A percentile compares a stretch with the other conserved stretches of the same genome.
These are phyloP conservation scores for Penicillium chermesinum DNA, from an alignment of 495 filamentous ascomycete species.

Conservation along the genomic window DNA sequence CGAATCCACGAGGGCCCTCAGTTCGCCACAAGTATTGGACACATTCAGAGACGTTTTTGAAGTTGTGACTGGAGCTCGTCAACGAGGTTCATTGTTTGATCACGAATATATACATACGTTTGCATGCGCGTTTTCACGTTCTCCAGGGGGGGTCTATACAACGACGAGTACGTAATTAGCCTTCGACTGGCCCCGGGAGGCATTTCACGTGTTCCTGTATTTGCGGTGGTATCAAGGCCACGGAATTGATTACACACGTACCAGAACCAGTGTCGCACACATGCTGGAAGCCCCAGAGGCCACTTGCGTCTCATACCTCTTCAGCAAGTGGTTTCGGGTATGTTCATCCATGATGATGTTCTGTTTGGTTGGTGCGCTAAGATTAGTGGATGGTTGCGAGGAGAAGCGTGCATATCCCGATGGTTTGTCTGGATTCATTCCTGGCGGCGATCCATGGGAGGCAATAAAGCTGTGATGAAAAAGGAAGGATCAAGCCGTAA, in stretches of 20 bases:
- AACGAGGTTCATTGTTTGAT: not conserved
- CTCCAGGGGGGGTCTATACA: slow-evolving; percentile 40
- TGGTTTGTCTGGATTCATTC: slow-evolving; percentile 41
- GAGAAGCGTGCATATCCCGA: slow-evolving; percentile 42
- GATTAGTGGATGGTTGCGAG: slow-evolving; percentile 20
- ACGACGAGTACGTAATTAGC: not conserved
- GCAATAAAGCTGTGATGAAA: slow-evolving; percentile 4
- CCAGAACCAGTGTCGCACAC: slow-evolving; percentile 43
- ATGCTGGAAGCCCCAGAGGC: slow-evolving; percentile 41
- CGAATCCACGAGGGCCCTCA: slow-evolving; percentile 44
- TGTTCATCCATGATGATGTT: slow-evolving; percentile 38
- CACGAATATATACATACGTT: slow-evolving; percentile 28
- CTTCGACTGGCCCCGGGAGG: not conserved
- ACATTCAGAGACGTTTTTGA: slow-evolving; percentile 38
- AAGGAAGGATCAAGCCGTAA: slow-evolving; percentile 6
- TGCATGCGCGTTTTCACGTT: slow-evolving; percentile 50
- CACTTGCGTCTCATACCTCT: slow-evolving; percentile 44
- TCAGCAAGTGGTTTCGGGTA: slow-evolving; percentile 38
- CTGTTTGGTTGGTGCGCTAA: slow-evolving; percentile 31
- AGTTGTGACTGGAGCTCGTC: slow-evolving; percentile 32
- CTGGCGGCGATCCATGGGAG: slow-evolving; percentile 30
- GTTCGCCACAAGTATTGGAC: slow-evolving; percentile 41
- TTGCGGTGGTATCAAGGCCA: not conserved
- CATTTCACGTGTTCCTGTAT: not conserved
- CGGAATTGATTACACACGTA: slow-evolving; percentile 19